Conservation (phyloP, 768 basidiomycete species). For the Boletus rubroflammeus region DNA sequence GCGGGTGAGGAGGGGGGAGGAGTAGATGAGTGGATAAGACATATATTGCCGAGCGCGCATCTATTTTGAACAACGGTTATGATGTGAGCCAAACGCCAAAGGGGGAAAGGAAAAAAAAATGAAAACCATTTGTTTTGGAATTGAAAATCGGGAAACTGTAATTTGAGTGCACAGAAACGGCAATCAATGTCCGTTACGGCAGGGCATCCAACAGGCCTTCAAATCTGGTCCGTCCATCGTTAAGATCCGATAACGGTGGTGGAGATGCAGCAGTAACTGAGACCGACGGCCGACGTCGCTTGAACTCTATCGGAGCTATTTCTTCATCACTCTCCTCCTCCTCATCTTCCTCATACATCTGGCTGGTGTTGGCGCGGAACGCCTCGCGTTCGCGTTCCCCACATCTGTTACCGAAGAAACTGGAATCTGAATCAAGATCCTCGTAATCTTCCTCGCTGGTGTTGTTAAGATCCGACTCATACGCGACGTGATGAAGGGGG, state of each 20-base stretch:
- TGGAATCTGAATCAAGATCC: slow-evolving; percentile 32
- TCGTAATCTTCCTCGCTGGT: slow-evolving; percentile 32
- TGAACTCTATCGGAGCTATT: slow-evolving; percentile 32
- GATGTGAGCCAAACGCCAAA: slow-evolving; percentile 16
- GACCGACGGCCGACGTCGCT: slow-evolving; percentile 33
- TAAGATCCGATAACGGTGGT: slow-evolving; percentile 20
- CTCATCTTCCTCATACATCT: slow-evolving; percentile 30
- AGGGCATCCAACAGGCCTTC: not conserved
- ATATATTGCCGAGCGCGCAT: slow-evolving; percentile 6
- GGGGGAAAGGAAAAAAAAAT: not conserved
- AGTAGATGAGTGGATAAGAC: slow-evolving; percentile 4
- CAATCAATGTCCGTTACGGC: slow-evolving; percentile 10
- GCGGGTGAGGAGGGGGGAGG: not conserved
- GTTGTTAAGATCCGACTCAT: slow-evolving; percentile 30
- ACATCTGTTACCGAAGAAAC: slow-evolving; percentile 32
- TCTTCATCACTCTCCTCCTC: slow-evolving; percentile 39
- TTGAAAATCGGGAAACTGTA: slow-evolving; percentile 19
- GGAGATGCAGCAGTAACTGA: slow-evolving; percentile 28
- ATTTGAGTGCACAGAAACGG: slow-evolving; percentile 11
- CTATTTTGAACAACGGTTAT: slow-evolving; percentile 18
- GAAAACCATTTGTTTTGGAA: slow-evolving; percentile 4
- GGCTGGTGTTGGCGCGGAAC: slow-evolving; percentile 32
- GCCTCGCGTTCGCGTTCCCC: slow-evolving; percentile 22
- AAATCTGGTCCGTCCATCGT: slow-evolving; percentile 11
- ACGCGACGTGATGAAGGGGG: slow-evolving; percentile 36